Evolutionary conservation across 2,329 filamentous ascomycete species (phyloP), one percentile per base, ranked within the genome.

Genomic region (Lecanoromycetidae sp.): DNA sequence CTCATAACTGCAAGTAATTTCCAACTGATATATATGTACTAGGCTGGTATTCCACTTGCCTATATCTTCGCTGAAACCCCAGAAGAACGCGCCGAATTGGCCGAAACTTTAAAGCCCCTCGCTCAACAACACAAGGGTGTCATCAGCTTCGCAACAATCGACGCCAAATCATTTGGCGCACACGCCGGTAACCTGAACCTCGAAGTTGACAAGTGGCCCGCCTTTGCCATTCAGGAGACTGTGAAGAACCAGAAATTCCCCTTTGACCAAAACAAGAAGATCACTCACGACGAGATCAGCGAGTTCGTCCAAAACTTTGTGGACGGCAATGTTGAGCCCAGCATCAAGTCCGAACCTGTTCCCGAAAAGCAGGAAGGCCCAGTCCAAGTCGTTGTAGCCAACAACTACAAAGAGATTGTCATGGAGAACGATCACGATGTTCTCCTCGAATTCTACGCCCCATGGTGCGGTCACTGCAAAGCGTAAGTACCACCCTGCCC

Each of bases 151-250:
- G 91, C 88, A 56, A 95, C 87, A 61, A 96, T 98, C 60, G 91
- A 98, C 63, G 88, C 91, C 57, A 86, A 85, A 74, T 69, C 84
- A 52, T 98, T 93, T 63, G 91, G 91, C 64, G 87, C 90, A 57
- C 91, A 98, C 71, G 88, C 87, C 57, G 80, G 78, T 61, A 98
- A 98, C 80, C 79, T 98, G 58, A 98, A 98, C 79, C 84, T 98
- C 54, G 87, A 94, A 71, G 77, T 84, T 53, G 84, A 90, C 73
- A 84, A 87, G 68, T 98, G 93, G 82, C 91, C 91, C 52, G 82
- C 90, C 52, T 98, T 98, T 69, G 91, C 88, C 62, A 96, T 98
- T 66, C 91, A 98, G 72, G 86, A 95, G 65, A 87, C 82, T 46
- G 75, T 76, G 66, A 94, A 94, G 79, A 95, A 95, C 77, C 79